Conservation (phyloP, 2,329 filamentous ascomycete species). For the Aphanocladium album region DNA sequence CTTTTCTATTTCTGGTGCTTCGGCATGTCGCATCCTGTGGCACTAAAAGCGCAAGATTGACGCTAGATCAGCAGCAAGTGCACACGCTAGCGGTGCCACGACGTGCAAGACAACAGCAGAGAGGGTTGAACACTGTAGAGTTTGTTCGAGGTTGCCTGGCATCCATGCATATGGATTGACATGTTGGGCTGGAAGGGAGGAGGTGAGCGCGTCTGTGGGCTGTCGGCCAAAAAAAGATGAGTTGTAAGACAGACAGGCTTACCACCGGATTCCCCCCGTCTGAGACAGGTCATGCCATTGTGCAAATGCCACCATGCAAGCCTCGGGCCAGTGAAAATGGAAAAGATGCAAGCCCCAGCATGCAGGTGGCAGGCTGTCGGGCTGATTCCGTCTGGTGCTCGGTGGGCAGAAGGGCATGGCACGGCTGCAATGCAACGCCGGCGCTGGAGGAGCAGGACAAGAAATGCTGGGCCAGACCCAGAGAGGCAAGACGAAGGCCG, state of each 20-base stretch:
- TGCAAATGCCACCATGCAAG: background rate
- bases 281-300: slow-evolving; percentile 4
- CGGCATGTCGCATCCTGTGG: slow-evolving; percentile 9
- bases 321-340: background rate
- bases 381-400: background rate
- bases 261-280: background rate
- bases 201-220: background rate
- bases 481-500: background rate
- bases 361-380: background rate
- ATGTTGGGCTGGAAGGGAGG: background rate
- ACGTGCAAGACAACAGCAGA: background rate
- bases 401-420: background rate
- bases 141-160: background rate
- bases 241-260: background rate
- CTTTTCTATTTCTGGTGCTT: background rate
- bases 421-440: background rate
- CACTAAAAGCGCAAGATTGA: slow-evolving; percentile 1
- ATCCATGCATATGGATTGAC: background rate
- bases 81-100: background rate
- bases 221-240: background rate
- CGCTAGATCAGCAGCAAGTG: background rate
- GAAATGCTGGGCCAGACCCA: background rate
- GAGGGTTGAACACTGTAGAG: no score
- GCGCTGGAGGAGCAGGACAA: background rate
- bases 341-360: background rate